Conservation (phyloP, 352 stramenopile species). For the Blastocystis sp. region DNA sequence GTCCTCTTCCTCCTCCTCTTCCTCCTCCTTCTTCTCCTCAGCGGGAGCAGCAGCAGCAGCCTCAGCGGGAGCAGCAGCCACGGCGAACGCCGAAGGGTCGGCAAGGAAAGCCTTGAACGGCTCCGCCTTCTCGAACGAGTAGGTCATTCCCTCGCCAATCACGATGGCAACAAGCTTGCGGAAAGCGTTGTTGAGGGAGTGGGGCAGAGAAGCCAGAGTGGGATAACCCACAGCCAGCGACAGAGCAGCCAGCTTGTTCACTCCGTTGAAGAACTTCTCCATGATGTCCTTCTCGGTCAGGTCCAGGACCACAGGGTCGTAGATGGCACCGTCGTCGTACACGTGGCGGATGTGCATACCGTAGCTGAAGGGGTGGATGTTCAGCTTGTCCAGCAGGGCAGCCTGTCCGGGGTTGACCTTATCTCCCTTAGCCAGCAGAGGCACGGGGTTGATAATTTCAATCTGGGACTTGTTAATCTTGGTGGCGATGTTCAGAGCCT, state of each 20-base stretch:
- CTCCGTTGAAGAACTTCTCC: slow-evolving; percentile 83
- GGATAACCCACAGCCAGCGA: slow-evolving; percentile 86
- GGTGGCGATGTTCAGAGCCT: slow-evolving; percentile 93
- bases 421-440: slow-evolving; percentile 83
- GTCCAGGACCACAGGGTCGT: slow-evolving; percentile 92
- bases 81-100: slow-evolving; percentile 81
- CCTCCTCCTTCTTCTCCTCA: slow-evolving; percentile 58
- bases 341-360: slow-evolving; percentile 86
- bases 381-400: slow-evolving; percentile 91
- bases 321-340: slow-evolving; percentile 97
- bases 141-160: slow-evolving; percentile 79
- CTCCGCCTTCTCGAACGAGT: slow-evolving; percentile 92
- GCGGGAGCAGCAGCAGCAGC: slow-evolving; percentile 58
- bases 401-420: slow-evolving; percentile 95
- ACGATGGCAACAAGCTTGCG: slow-evolving; percentile 87
- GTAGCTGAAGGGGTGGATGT: slow-evolving; percentile 97
- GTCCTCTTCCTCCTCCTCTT: slow-evolving; percentile 63
- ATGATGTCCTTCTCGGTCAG: slow-evolving; percentile 90
- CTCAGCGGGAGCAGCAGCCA: slow-evolving; percentile 64
- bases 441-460: slow-evolving; percentile 92
- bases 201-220: slow-evolving; percentile 88
- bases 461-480: slow-evolving; percentile 99
- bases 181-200: slow-evolving; percentile 97
- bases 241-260: slow-evolving; percentile 81
- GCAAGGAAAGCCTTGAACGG: slow-evolving; percentile 87